Evolutionary conservation across 164 flowering plant species (phyloP).

Genomic region (Akebia trifoliata): DNA sequence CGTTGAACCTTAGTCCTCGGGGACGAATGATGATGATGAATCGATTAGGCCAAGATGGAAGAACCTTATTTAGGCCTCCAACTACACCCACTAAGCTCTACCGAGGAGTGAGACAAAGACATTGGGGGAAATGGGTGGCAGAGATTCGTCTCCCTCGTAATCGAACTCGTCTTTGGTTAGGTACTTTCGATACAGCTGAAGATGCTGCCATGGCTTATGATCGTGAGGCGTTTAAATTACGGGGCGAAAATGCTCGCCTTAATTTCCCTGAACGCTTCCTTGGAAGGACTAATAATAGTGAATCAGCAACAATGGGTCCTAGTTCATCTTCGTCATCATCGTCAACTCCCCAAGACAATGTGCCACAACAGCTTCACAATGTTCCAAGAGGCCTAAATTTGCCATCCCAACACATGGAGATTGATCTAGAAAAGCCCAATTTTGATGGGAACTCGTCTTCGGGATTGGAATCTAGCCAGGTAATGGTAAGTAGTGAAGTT

Average conservation of each 20-base stretch:
- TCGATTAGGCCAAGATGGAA: slow-evolving; percentile 35
- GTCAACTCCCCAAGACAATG: slow-evolving; percentile 8
- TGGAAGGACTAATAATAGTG: slow-evolving; percentile 29
- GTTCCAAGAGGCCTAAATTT: slow-evolving; percentile 14
- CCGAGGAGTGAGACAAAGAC: slow-evolving; percentile 92
- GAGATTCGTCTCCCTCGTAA: slow-evolving; percentile 88
- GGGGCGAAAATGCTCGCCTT: slow-evolving; percentile 87
- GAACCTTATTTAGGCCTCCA: slow-evolving; percentile 35
- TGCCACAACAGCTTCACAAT: slow-evolving; percentile 11
- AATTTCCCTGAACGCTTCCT: slow-evolving; percentile 81
- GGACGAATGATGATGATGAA: slow-evolving; percentile 76
- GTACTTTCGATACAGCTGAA: slow-evolving; percentile 93
- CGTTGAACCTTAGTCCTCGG: slow-evolving; percentile 67
- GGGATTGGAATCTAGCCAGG: slow-evolving; percentile 32
- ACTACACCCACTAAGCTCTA: slow-evolving; percentile 66
- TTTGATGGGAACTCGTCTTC: slow-evolving; percentile 12
- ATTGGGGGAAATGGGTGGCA: slow-evolving; percentile 99
- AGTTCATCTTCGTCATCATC: slow-evolving; percentile 24
- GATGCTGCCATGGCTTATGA: slow-evolving; percentile 93
- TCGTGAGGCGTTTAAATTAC: slow-evolving; percentile 75
- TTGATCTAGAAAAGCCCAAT: slow-evolving; percentile 4
- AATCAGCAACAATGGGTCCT: slow-evolving; percentile 14
- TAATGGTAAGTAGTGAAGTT: slow-evolving; percentile 20
- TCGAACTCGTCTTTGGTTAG: slow-evolving; percentile 91
- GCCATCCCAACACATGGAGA: neutral